Evolutionary conservation across 169 alveolate species (phyloP).

Genomic region (Eimeria necatrix): DNA sequence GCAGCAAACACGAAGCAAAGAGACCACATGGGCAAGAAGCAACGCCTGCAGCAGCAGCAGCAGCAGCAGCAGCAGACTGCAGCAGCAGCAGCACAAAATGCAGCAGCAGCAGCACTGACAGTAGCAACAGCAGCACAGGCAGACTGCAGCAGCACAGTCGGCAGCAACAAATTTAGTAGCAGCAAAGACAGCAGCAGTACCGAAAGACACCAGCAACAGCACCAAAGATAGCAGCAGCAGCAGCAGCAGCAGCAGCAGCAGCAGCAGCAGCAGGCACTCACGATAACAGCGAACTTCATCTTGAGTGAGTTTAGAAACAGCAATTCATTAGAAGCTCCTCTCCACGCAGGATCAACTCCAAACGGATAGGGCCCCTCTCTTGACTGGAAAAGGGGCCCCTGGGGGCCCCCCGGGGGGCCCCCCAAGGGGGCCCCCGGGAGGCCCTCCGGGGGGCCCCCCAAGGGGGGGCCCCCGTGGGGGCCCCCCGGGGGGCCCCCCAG

Average conservation of each 20-base stretch:
- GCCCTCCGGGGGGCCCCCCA: not conserved
- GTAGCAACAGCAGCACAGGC: too few species aligned
- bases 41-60: not conserved
- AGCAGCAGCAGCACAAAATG: too few species aligned
- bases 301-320: slow-evolving; percentile 97
- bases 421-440: not conserved
- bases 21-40: not conserved
- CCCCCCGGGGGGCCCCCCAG: not conserved
- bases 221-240: not conserved
- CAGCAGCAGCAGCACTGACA: too few species aligned
- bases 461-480: not conserved
- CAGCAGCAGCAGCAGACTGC: not conserved
- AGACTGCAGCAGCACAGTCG: too few species aligned
- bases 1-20: not conserved
- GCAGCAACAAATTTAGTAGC: too few species aligned
- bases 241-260: slow-evolving; percentile 14
- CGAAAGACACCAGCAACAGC: not conserved
- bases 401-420: not conserved
- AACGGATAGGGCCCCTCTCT: slow-evolving; percentile 96
- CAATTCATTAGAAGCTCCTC: slow-evolving; percentile 97
- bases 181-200: too few species aligned
- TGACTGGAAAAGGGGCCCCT: slow-evolving; percentile 9
- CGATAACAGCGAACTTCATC: slow-evolving; percentile 98
- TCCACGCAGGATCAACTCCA: slow-evolving; percentile 99
- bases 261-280: slow-evolving; percentile 7